A percentile compares a stretch with the other conserved stretches of the same genome.
Conservation (phyloP, 2,329 filamentous ascomycete species). For the Colletotrichum tropicale region DNA sequence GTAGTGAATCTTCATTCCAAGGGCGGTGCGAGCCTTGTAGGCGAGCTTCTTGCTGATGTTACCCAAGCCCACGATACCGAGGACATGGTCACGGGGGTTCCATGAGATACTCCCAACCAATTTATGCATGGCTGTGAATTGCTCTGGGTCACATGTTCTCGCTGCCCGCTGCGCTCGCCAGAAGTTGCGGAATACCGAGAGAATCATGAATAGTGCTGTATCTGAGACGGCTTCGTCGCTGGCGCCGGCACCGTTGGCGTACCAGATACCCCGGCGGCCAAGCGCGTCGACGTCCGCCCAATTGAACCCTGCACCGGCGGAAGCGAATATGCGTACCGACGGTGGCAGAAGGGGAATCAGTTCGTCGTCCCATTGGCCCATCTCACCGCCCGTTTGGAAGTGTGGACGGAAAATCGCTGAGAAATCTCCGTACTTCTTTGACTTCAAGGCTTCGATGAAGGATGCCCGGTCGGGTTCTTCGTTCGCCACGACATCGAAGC, state of each 20-base stretch:
- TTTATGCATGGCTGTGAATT: constrained; percentile 47
- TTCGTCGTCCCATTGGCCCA: constrained; percentile 65
- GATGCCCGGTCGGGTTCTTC: constrained; percentile 36
- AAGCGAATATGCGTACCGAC: constrained; percentile 62
- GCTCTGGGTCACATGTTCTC: constrained; percentile 39
- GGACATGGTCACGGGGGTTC: constrained; percentile 49
- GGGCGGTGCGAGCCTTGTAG: constrained; percentile 43
- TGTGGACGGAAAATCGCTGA: constrained; percentile 59
- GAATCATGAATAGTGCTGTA: constrained; percentile 44
- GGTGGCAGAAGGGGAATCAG: constrained; percentile 57
- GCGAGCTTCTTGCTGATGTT: constrained; percentile 51
- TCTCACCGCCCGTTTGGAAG: constrained; percentile 66
- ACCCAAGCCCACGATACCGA: constrained; percentile 60
- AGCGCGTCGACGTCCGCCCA: constrained; percentile 62
- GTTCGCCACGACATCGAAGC: constrained; percentile 44
- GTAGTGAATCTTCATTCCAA: constrained; percentile 62
- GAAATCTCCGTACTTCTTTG: constrained; percentile 32
- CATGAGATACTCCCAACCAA: constrained; percentile 49
- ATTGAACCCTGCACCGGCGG: constrained; percentile 66
- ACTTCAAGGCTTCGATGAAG: constrained; percentile 45
- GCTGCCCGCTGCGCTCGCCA: constrained; percentile 51
- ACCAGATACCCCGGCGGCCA: constrained; percentile 39
- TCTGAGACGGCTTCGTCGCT: constrained; percentile 49
- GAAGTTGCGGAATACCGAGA: constrained; percentile 55
- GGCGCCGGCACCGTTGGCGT: constrained; percentile 45